Evolutionary conservation across 1,139 yeast genomes (phyloP).

Genomic region (Yamadazyma atmosphaerica): DNA sequence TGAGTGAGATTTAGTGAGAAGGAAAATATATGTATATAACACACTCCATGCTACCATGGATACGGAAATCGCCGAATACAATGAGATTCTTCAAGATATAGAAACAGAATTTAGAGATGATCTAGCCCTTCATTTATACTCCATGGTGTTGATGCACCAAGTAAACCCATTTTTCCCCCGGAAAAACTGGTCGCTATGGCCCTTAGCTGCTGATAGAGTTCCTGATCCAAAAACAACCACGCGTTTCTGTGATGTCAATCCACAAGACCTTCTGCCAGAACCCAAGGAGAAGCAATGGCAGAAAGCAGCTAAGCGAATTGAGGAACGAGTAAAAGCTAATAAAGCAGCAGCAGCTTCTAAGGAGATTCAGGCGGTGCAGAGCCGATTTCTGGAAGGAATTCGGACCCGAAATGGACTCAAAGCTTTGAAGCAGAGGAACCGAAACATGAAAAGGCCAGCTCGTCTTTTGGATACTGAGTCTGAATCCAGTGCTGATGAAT

Average conservation of each 20-base stretch:
- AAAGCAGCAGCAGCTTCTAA: neutral
- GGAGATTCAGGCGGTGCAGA: constrained; percentile 1
- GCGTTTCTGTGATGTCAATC: constrained; percentile 1
- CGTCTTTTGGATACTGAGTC: too few species aligned
- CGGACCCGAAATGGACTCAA: too few species aligned
- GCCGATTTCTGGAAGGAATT: neutral
- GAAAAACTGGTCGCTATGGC: constrained; percentile 49
- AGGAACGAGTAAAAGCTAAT: neutral
- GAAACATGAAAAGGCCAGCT: neutral
- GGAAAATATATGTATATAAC: too few species aligned
- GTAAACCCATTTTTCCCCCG: constrained; percentile 40
- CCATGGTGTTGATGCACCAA: constrained; percentile 40
- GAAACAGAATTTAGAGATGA: constrained; percentile 49
- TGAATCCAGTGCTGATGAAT: too few species aligned
- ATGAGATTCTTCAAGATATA: constrained; percentile 31
- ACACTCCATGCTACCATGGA: too few species aligned
- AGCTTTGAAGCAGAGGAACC: too few species aligned
- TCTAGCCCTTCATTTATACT: constrained; percentile 53
- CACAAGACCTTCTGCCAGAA: constrained; percentile 1
- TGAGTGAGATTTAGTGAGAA: too few species aligned
- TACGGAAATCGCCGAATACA: constrained; percentile 5
- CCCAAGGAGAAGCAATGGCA: neutral
- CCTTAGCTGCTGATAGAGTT: constrained; percentile 29
- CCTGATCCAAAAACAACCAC: constrained; percentile 35
- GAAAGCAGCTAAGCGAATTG: neutral